Conservation (phyloP, 345 rosid genomes). For the Citrus reticulata region DNA sequence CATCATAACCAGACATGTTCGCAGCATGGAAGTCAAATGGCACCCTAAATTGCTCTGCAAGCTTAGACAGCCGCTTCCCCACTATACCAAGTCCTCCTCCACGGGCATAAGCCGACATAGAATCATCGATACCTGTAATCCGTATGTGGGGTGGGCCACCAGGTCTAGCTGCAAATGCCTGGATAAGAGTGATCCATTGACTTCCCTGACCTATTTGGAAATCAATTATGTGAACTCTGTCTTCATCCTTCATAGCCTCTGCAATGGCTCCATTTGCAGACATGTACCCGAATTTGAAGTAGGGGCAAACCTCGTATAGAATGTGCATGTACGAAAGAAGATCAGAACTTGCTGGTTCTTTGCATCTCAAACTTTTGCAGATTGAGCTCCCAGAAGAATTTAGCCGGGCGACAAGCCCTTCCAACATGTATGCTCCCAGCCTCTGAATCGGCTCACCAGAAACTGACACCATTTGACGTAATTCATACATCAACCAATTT, state of each 20-base stretch:
- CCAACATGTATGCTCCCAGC: slow-evolving; percentile 88
- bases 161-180: slow-evolving; percentile 91
- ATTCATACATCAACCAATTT: slow-evolving; percentile 59
- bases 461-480: slow-evolving; percentile 79
- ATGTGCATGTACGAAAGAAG: slow-evolving; percentile 73
- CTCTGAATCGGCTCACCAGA: slow-evolving; percentile 96
- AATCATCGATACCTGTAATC: slow-evolving; percentile 74
- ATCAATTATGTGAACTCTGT: slow-evolving; percentile 77
- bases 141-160: slow-evolving; percentile 84
- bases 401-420: slow-evolving; percentile 85
- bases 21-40: slow-evolving; percentile 84
- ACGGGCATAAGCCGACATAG: slow-evolving; percentile 82
- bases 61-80: slow-evolving; percentile 55
- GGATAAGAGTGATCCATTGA: slow-evolving; percentile 88
- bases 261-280: slow-evolving; percentile 97
- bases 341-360: slow-evolving; percentile 67
- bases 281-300: slow-evolving; percentile 92
- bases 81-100: slow-evolving; percentile 67
- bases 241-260: slow-evolving; percentile 89
- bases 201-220: slow-evolving; percentile 90
- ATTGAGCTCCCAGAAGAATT: slow-evolving; percentile 83
- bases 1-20: slow-evolving; percentile 47
- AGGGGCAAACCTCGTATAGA: slow-evolving; percentile 87
- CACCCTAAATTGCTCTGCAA: slow-evolving; percentile 59
- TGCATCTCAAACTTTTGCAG: slow-evolving; percentile 61